These are phyloP conservation scores for Russula abietina DNA, from an alignment of 768 basidiomycete species.

Conservation along the genomic window DNA sequence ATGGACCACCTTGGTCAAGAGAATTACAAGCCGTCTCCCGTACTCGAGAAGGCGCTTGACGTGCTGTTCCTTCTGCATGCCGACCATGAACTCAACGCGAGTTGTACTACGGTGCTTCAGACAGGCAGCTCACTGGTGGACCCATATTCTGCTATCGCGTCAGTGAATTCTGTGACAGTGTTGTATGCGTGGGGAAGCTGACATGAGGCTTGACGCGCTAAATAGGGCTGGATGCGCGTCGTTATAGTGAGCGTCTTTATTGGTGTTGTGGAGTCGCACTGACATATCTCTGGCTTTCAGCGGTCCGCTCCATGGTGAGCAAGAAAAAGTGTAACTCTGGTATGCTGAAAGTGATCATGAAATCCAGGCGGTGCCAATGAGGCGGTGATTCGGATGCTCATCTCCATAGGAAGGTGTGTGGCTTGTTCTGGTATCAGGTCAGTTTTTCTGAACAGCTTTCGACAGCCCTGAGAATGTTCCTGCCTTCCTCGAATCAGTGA, in stretches of 20 bases:
- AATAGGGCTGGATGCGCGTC: constrained; percentile 78
- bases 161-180: constrained; percentile 23
- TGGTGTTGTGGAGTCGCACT: neutral
- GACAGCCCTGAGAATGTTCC: constrained; percentile 76
- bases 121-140: constrained; percentile 87
- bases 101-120: constrained; percentile 79
- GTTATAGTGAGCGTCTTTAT: constrained; percentile 64
- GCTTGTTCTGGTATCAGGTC: neutral
- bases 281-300: constrained; percentile 32
- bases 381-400: constrained; percentile 90
- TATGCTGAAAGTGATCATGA: neutral
- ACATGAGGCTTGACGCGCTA: neutral
- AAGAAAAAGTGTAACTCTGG: neutral
- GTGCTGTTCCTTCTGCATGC: constrained; percentile 84
- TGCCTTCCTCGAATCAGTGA: constrained; percentile 79
- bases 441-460: neutral
- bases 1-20: constrained; percentile 76
- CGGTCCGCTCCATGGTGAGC: constrained; percentile 63
- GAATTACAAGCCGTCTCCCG: constrained; percentile 73
- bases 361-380: constrained; percentile 78
- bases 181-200: neutral
- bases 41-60: constrained; percentile 83
- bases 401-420: constrained; percentile 74
- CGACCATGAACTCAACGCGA: constrained; percentile 88
- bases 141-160: constrained; percentile 83